These are phyloP conservation scores for Penicillium manginii DNA, from an alignment of 495 filamentous ascomycete genomes.

Conservation along the genomic window DNA sequence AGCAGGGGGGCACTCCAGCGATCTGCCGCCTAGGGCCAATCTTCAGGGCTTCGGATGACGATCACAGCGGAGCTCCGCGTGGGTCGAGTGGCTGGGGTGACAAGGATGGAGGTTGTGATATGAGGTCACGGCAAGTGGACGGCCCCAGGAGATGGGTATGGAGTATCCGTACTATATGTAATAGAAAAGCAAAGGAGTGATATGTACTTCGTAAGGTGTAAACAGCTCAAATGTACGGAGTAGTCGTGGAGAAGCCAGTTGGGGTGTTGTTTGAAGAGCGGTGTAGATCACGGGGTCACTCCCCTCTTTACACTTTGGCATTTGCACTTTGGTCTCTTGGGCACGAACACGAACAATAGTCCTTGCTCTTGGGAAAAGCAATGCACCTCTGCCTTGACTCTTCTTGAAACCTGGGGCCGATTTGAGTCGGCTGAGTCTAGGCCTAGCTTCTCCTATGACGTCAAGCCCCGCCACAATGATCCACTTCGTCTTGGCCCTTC, in stretches of 20 bases:
- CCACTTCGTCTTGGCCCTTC: conserved; percentile 1
- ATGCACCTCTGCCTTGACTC: background rate
- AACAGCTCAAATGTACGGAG: no score
- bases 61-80: conserved; percentile 25
- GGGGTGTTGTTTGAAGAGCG: background rate
- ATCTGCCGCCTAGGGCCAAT: conserved; percentile 15
- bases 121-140: background rate
- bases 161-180: no score
- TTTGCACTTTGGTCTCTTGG: background rate
- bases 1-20: conserved; percentile 18
- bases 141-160: no score
- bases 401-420: background rate
- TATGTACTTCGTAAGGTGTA: no score
- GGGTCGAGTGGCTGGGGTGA: conserved; percentile 18
- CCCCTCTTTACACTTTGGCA: background rate
- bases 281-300: background rate
- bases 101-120: conserved; percentile 5
- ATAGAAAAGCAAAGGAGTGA: no score
- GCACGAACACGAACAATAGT: background rate
- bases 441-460: background rate
- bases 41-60: conserved; percentile 26
- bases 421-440: background rate
- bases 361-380: background rate
- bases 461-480: background rate
- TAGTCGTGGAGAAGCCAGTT: no score